Conservation (phyloP, 176 grass and related monocot species). For the Oryza rufipogon region DNA sequence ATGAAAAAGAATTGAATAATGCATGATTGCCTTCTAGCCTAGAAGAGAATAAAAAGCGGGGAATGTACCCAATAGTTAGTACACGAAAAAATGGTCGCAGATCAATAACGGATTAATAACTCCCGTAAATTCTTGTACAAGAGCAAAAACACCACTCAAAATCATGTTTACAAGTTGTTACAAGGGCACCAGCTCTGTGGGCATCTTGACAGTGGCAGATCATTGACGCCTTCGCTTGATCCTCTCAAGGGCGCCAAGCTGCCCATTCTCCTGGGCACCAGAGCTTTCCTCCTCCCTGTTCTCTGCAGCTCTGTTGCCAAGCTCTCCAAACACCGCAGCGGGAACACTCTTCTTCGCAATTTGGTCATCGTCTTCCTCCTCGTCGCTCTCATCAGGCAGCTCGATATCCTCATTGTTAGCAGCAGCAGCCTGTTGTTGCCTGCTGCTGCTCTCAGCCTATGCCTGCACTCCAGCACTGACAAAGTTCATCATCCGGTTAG, state of each 20-base stretch:
- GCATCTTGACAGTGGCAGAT: background rate
- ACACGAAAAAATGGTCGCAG: background rate
- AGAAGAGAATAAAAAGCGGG: background rate
- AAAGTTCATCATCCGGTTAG: constrained; percentile 71
- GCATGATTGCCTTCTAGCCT: background rate
- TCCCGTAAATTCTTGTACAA: constrained; percentile 43
- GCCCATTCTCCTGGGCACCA: constrained; percentile 55
- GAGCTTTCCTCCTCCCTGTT: constrained; percentile 53
- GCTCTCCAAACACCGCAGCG: constrained; percentile 82
- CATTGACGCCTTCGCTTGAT: constrained; percentile 84
- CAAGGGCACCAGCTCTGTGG: background rate
- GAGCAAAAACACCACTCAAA: constrained; percentile 10
- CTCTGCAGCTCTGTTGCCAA: constrained; percentile 66
- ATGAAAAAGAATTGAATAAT: no score
- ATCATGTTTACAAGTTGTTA: constrained; percentile 48
- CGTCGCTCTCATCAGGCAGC: constrained; percentile 77
- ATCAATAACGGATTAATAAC: background rate
- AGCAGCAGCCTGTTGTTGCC: constrained; percentile 12
- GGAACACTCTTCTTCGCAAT: constrained; percentile 72
- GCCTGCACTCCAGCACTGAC: constrained; percentile 76
- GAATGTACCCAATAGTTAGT: background rate
- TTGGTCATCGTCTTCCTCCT: constrained; percentile 77
- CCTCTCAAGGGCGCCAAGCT: constrained; percentile 86
- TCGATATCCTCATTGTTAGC: constrained; percentile 89
- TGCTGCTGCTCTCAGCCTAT: constrained; percentile 51